These are phyloP conservation scores for Rostrohypoxylon terebratum DNA, from an alignment of 495 filamentous ascomycete genomes.

Conservation along the genomic window DNA sequence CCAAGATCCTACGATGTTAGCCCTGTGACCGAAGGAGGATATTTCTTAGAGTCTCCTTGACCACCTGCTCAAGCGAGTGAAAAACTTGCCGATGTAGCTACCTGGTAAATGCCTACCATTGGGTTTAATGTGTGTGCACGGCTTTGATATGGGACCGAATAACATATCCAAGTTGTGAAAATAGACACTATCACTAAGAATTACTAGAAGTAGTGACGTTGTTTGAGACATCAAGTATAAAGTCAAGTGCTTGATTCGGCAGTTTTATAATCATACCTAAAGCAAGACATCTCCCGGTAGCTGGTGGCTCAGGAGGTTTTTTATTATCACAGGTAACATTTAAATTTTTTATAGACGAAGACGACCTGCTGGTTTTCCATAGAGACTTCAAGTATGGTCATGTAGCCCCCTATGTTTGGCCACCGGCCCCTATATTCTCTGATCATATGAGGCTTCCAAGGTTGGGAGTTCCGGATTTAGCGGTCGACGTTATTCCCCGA, in stretches of 20 bases:
- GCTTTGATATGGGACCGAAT: not conserved
- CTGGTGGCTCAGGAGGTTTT: not conserved
- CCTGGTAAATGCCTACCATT: not conserved
- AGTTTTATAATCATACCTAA: constrained; percentile 8
- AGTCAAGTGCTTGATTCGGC: not conserved
- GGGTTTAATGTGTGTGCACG: not conserved
- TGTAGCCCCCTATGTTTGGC: not conserved
- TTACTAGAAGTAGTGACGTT: not conserved
- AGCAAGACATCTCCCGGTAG: not conserved
- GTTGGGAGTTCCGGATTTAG: constrained; percentile 1
- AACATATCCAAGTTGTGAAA: not conserved
- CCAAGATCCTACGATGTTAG: not conserved
- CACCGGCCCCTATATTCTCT: not conserved
- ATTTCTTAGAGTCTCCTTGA: not conserved
- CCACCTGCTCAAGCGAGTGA: not conserved
- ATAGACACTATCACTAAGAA: not conserved
- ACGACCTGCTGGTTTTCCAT: not conserved
- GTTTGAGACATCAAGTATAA: not conserved
- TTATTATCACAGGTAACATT: not conserved
- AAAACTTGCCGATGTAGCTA: not conserved
- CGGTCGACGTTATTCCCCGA: constrained; percentile 9
- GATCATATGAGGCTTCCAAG: constrained; percentile 14
- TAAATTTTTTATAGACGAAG: not conserved
- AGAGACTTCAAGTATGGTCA: not conserved
- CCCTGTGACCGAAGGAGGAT: not conserved